These are phyloP conservation scores for Penicillium fuscoglaucum DNA, from an alignment of 2,329 filamentous ascomycete species.

Conservation along the genomic window DNA sequence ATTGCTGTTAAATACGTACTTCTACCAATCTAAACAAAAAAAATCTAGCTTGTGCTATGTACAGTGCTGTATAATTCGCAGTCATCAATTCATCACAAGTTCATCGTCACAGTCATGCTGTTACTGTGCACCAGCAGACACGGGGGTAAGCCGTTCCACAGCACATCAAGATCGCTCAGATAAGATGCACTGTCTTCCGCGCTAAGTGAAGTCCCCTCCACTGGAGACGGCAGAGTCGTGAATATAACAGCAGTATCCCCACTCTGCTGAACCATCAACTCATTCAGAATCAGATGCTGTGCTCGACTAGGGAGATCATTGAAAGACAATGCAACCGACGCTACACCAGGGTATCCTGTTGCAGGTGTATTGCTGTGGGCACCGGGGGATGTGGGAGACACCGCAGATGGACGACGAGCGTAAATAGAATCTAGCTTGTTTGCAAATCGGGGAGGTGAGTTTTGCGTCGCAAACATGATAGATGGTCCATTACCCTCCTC, in stretches of 20 bases:
- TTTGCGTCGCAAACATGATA: constrained; percentile 69
- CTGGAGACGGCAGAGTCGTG: constrained; percentile 78
- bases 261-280: constrained; percentile 71
- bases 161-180: constrained; percentile 72
- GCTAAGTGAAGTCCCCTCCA: constrained; percentile 71
- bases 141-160: constrained; percentile 75
- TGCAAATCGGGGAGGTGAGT: constrained; percentile 35
- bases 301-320: constrained; percentile 83
- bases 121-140: constrained; percentile 80
- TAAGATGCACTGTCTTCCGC: constrained; percentile 72
- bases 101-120: constrained; percentile 76
- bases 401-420: constrained; percentile 28
- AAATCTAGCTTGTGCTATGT: constrained; percentile 4
- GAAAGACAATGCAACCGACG: constrained; percentile 71
- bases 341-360: constrained; percentile 57
- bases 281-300: constrained; percentile 83
- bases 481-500: constrained; percentile 63
- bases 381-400: constrained; percentile 16
- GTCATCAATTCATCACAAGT: constrained; percentile 34
- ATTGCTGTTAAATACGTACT: not conserved
- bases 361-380: constrained; percentile 31
- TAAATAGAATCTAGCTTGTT: constrained; percentile 42
- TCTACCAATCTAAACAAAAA: not conserved
- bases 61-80: constrained; percentile 4
- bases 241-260: constrained; percentile 73